These are phyloP conservation scores for Botryotinia calthae DNA, from an alignment of 2,329 filamentous ascomycete genomes.

Conservation along the genomic window DNA sequence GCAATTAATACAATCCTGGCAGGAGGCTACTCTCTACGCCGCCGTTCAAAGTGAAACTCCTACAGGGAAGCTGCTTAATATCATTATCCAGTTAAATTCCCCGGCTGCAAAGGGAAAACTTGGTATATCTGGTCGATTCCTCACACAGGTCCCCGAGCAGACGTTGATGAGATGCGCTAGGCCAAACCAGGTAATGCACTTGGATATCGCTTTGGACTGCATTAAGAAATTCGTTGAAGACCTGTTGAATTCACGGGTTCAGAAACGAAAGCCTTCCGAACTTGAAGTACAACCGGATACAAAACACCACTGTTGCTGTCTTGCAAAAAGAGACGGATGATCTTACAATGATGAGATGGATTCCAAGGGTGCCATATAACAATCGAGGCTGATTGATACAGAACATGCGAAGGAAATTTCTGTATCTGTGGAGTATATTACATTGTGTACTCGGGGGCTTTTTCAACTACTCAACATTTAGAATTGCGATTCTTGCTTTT, in stretches of 20 bases:
- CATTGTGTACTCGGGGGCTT: not conserved
- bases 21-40: constrained; percentile 27
- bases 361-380: not conserved
- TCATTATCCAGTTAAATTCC: constrained; percentile 27
- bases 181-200: not conserved
- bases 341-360: not conserved
- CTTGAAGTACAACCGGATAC: not conserved
- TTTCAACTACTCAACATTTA: not conserved
- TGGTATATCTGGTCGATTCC: constrained; percentile 26
- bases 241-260: not conserved
- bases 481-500: not conserved
- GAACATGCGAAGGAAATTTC: not conserved
- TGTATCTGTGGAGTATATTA: not conserved
- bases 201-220: not conserved
- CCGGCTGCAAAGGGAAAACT: constrained; percentile 1
- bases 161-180: constrained; percentile 29
- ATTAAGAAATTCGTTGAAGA: not conserved
- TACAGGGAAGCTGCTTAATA: constrained; percentile 23
- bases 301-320: not conserved
- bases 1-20: constrained; percentile 26
- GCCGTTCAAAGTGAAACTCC: not conserved
- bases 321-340: not conserved
- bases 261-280: not conserved
- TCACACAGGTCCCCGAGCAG: constrained; percentile 33
- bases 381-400: not conserved